Conservation (phyloP, 176 grass and related monocot species). For the Guadua angustifolia region DNA sequence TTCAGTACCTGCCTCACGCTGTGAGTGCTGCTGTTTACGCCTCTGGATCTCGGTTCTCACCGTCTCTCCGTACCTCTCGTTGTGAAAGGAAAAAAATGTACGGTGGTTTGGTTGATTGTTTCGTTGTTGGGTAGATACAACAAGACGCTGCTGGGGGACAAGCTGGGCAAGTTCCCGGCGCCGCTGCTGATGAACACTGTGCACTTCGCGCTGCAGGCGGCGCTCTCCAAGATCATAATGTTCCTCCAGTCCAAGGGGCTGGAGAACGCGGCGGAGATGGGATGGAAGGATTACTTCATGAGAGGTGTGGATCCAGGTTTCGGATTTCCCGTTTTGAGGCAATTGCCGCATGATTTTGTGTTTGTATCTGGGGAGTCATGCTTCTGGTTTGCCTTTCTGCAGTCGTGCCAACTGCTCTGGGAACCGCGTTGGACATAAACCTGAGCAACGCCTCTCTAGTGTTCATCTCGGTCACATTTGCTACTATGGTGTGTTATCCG, state of each 20-base stretch:
- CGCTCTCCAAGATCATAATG: slow-evolving; percentile 81
- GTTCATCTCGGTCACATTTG: slow-evolving; percentile 97
- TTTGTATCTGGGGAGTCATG: not conserved
- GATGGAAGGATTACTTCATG: slow-evolving; percentile 96
- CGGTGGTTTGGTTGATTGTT: slow-evolving; percentile 20
- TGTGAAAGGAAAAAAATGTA: not conserved
- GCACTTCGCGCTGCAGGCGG: slow-evolving; percentile 96
- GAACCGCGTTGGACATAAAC: slow-evolving; percentile 97
- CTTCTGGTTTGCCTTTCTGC: slow-evolving; percentile 47
- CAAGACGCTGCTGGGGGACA: slow-evolving; percentile 95
- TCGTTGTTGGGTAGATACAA: slow-evolving; percentile 67
- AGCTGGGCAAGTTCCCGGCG: slow-evolving; percentile 97
- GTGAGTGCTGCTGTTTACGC: slow-evolving; percentile 53
- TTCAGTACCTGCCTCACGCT: slow-evolving; percentile 99
- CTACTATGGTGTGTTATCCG: slow-evolving; percentile 87
- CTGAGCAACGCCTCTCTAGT: slow-evolving; percentile 97
- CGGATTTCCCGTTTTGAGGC: not conserved
- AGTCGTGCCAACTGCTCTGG: slow-evolving; percentile 96
- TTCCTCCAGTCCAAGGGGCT: slow-evolving; percentile 67
- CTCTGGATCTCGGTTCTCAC: slow-evolving; percentile 29
- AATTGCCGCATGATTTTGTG: not conserved
- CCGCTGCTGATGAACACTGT: slow-evolving; percentile 99
- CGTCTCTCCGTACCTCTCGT: not conserved
- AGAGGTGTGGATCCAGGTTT: slow-evolving; percentile 58
- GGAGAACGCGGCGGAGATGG: slow-evolving; percentile 61